Evolutionary conservation across 1,284 basidiomycete genomes (phyloP).

Genomic region (Tausonia pullulans): DNA sequence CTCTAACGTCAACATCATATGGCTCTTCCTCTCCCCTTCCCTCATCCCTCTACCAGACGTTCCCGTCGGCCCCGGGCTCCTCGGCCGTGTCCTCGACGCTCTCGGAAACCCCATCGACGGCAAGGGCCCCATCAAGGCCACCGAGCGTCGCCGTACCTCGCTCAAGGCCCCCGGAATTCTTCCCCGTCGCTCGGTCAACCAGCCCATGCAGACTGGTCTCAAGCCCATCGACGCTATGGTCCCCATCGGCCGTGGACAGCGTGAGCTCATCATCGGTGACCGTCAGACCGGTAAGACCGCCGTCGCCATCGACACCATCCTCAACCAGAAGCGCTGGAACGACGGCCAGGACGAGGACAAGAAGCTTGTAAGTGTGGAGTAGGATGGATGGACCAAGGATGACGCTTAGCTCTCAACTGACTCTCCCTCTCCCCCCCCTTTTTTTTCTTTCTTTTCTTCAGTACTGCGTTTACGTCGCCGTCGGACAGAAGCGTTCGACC

Average conservation of each 20-base stretch:
- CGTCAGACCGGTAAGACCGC: conserved; percentile 99
- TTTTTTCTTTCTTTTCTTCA: neutral
- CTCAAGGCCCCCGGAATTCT: conserved; percentile 98
- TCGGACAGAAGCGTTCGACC: conserved; percentile 98
- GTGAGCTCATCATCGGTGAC: conserved; percentile 99
- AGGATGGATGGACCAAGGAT: neutral
- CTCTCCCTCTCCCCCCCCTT: neutral
- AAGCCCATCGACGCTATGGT: conserved; percentile 99
- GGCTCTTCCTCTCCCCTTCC: neutral
- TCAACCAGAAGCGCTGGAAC: conserved; percentile 99
- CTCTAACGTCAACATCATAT: no score
- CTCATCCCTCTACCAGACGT: conserved; percentile 43
- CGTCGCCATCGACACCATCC: conserved; percentile 97
- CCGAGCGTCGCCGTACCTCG: conserved; percentile 89
- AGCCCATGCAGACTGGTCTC: conserved; percentile 99
- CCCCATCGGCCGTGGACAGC: conserved; percentile 98
- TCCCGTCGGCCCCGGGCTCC: conserved; percentile 87
- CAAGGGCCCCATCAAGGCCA: conserved; percentile 90
- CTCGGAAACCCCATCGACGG: conserved; percentile 99
- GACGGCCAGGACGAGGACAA: conserved; percentile 89
- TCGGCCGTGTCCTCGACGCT: conserved; percentile 97
- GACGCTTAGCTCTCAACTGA: neutral
- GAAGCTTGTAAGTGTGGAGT: conserved; percentile 50
- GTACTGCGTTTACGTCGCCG: conserved; percentile 98
- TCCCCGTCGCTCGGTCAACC: conserved; percentile 97